Base-by-base conservation (phyloP, 306 rosid genomes). In the Macrotyloma uniflorum region DNA sequence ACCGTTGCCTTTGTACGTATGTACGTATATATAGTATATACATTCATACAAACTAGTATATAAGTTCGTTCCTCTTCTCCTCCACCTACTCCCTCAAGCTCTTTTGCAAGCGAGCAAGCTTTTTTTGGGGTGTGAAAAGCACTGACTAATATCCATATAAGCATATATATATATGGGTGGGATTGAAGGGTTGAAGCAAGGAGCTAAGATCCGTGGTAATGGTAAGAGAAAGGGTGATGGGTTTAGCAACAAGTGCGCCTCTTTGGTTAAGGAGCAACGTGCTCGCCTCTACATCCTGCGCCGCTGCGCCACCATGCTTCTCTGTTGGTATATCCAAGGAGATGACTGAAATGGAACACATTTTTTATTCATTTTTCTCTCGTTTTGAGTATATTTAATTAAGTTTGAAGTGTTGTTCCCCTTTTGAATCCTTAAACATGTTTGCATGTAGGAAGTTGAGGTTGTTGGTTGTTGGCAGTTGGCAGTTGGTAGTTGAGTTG, bases 271-370 rank as follows among this genome's bases (percentile, higher is more conserved):
- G 82, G 88, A 95, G 77, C 98, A 95, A 66, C 95, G 95, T 38
- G 97, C 95, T 49, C 91, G 97, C 22, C 83, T 94, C 42, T 94
- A 94, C 85, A 94, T 95, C 69, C 76, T 95, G 2, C 93, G 98
- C 45, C 97, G 98, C 36, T 94, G 98, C 71, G 98, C 98, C 76
- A 90, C 97, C 83, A 92, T 92, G 97, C 97, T 94, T 42, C 96
- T 92, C 61, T 90, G 98, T 77, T 94, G 94, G 89, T 94, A 94
- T 65, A 90, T 94, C 58, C 91, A 94, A 40, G 97, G 94, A 87
- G 98, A 92, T 36, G 97, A 92, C 19, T 88, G 81, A 84, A 36
- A 38, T 8, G 43, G 43, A 38, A 63, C 30, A 28, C 7, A 3
- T 23, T 32, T 72, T 26, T 42, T 1, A 9, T 24, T 43, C 15